Percentiles rank a stretch among this genome's conserved stretches.
Conservation (phyloP, 2,329 filamentous ascomycete species). For the Gyromitra esculenta region DNA sequence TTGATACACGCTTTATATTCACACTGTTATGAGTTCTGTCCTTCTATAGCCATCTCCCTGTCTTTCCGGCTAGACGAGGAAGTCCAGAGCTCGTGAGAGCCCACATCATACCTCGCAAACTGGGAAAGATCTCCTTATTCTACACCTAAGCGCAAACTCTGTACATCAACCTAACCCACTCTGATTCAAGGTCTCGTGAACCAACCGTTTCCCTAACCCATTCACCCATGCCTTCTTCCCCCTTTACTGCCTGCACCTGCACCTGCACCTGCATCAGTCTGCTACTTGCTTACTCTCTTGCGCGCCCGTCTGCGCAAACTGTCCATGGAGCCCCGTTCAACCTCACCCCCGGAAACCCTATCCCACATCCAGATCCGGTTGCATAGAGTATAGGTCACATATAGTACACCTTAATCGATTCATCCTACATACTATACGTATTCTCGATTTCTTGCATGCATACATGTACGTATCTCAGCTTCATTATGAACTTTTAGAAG, state of each 20-base stretch:
- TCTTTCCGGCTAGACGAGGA: conserved; percentile 12
- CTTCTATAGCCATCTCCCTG: neutral
- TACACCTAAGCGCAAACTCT: neutral
- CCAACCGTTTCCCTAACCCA: neutral
- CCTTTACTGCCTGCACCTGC: neutral
- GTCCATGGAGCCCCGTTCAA: neutral
- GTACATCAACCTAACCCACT: neutral
- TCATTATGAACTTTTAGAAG: neutral
- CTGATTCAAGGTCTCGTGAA: neutral
- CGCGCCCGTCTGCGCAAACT: neutral
- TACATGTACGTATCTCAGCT: neutral
- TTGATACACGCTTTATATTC: no score
- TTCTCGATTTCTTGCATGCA: neutral
- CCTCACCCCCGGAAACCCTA: neutral
- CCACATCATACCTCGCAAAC: conserved; percentile 3
- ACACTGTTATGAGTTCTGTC: no score
- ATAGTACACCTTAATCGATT: conserved; percentile 3
- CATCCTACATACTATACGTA: neutral
- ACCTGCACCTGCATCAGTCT: neutral
- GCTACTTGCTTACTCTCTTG: neutral
- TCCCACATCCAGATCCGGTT: neutral
- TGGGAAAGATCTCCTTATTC: conserved; percentile 10
- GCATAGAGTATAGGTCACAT: neutral
- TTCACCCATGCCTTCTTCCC: neutral
- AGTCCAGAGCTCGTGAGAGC: conserved; percentile 1